A percentile compares a stretch with the other conserved stretches of the same genome.
These are phyloP conservation scores for Rhodotorula sp. DNA, from an alignment of 1,284 basidiomycete genomes.

Conservation along the genomic window DNA sequence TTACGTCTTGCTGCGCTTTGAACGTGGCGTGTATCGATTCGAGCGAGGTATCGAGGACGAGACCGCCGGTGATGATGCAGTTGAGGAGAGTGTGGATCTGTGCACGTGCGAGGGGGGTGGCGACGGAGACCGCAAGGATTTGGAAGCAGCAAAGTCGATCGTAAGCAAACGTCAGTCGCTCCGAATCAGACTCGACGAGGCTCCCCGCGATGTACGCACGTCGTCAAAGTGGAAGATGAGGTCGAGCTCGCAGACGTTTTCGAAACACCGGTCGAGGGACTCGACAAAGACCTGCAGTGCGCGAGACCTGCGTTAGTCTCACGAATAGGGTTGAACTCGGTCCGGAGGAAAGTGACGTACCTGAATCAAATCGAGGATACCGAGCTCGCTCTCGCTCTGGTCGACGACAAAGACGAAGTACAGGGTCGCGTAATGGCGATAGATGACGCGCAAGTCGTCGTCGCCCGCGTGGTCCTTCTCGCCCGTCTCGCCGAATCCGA, in stretches of 20 bases:
- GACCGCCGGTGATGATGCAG: conserved; percentile 93
- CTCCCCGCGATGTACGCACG: conserved; percentile 54
- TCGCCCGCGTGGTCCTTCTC: conserved; percentile 38
- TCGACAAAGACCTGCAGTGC: conserved; percentile 86
- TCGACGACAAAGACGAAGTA: conserved; percentile 98
- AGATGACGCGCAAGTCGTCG: conserved; percentile 55
- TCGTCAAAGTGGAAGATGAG: conserved; percentile 99
- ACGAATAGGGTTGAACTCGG: too few species aligned
- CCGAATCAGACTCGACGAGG: background rate
- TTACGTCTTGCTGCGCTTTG: conserved; percentile 32
- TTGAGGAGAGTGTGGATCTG: conserved; percentile 91
- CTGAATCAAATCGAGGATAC: conserved; percentile 95
- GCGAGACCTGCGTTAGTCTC: background rate
- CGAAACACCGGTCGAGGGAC: conserved; percentile 89
- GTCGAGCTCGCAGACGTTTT: conserved; percentile 98
- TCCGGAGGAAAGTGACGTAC: conserved; percentile 54
- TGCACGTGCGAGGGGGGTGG: background rate
- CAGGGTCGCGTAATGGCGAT: conserved; percentile 68
- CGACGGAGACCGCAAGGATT: background rate
- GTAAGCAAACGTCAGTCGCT: background rate
- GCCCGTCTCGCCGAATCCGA: conserved; percentile 27
- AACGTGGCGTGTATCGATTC: conserved; percentile 44
- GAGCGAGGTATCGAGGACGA: conserved; percentile 84
- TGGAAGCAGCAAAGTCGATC: background rate
- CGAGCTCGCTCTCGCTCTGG: conserved; percentile 89